Evolutionary conservation across 345 rosid genomes (phyloP).

Genomic region (Aegle marmelos): DNA sequence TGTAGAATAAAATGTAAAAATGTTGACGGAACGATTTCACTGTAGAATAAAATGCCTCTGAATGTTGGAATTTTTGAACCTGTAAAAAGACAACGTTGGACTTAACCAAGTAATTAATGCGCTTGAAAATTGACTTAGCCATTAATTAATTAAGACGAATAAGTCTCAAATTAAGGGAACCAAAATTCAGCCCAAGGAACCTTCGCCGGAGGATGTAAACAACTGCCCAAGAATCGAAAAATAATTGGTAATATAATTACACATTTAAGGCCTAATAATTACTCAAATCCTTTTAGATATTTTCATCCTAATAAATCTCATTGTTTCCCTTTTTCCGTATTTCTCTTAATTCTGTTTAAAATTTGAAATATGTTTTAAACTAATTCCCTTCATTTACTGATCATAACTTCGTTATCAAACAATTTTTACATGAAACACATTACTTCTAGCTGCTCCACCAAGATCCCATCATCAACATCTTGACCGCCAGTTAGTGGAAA

Average conservation of each 20-base stretch:
- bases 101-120: background rate
- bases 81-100: background rate
- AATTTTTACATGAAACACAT: background rate
- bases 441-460: no score
- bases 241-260: background rate
- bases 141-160: background rate
- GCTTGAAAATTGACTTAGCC: background rate
- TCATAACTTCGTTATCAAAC: background rate
- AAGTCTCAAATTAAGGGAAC: background rate
- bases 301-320: background rate
- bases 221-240: background rate
- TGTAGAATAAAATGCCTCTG: background rate
- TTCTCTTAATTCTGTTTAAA: background rate
- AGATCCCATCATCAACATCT: background rate
- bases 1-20: no score
- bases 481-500: background rate
- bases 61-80: background rate
- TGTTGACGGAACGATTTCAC: background rate
- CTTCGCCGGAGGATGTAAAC: background rate
- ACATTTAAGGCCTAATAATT: constrained; percentile 24
- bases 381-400: background rate
- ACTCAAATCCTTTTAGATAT: constrained; percentile 9
- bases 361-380: background rate
- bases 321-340: background rate
- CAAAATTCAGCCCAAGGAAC: background rate